A percentile compares a stretch with the other conserved stretches of the same genome.
Evolutionary conservation across 768 basidiomycete genomes (phyloP).

Genomic region (Crassisporium funariophilum): DNA sequence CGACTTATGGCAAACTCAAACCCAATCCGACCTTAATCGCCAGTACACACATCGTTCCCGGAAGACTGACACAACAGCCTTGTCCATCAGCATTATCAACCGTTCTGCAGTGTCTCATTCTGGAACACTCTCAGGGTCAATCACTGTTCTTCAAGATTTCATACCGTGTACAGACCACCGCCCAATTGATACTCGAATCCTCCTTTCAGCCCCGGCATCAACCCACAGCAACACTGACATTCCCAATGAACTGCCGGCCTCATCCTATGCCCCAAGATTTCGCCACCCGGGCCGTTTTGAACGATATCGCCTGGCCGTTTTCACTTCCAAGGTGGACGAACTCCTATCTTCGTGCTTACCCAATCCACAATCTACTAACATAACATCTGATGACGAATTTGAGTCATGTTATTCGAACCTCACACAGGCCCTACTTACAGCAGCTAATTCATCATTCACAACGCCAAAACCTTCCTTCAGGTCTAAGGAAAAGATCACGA

Average conservation of each 20-base stretch:
- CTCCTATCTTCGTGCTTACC: no score
- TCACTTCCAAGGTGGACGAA: no score
- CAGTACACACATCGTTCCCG: no score
- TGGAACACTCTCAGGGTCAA: neutral
- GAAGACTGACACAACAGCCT: no score
- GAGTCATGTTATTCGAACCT: neutral
- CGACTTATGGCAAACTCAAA: no score
- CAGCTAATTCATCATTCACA: slow-evolving; percentile 1
- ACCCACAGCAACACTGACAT: neutral
- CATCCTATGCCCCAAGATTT: slow-evolving; percentile 1
- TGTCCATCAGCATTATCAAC: neutral
- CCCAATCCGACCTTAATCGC: no score
- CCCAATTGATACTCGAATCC: neutral
- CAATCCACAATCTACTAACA: neutral
- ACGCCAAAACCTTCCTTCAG: neutral
- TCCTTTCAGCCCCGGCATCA: no score
- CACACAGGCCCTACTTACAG: neutral
- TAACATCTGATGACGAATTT: slow-evolving; percentile 1
- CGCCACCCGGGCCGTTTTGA: neutral
- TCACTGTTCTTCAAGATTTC: neutral
- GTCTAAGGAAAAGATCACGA: neutral
- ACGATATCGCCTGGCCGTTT: neutral
- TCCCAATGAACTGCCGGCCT: neutral
- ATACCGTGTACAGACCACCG: neutral
- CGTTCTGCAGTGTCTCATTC: neutral